Evolutionary conservation across 495 filamentous ascomycete genomes (phyloP).

Genomic region (Penicillium pancosmium): DNA sequence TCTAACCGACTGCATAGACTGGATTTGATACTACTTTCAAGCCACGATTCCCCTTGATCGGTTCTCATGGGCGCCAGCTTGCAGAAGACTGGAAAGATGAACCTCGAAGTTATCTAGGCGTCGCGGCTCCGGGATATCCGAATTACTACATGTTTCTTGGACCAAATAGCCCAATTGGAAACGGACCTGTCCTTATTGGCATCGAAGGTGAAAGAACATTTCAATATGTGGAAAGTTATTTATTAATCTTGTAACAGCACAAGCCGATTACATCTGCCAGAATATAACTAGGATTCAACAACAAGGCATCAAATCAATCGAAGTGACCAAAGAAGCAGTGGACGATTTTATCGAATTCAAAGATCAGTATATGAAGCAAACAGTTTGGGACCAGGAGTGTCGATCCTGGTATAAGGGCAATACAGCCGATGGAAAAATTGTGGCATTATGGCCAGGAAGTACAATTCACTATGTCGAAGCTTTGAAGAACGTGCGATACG

Average conservation of each 20-base stretch:
- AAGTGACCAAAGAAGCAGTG: constrained; percentile 26
- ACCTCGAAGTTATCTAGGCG: constrained; percentile 54
- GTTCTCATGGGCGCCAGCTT: constrained; percentile 44
- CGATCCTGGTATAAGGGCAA: constrained; percentile 46
- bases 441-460: constrained; percentile 32
- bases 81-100: constrained; percentile 45
- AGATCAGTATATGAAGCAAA: constrained; percentile 36
- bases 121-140: constrained; percentile 57
- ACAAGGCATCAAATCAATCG: constrained; percentile 12
- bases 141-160: constrained; percentile 58
- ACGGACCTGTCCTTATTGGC: constrained; percentile 17
- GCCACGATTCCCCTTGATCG: constrained; percentile 49
- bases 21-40: constrained; percentile 51
- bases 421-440: constrained; percentile 17
- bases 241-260: constrained; percentile 20
- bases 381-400: constrained; percentile 42
- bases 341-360: constrained; percentile 44
- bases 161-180: constrained; percentile 29
- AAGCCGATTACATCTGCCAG: constrained; percentile 31
- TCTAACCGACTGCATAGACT: constrained; percentile 22
- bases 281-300: constrained; percentile 14
- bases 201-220: constrained; percentile 9
- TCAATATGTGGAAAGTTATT: not conserved
- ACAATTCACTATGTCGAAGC: constrained; percentile 55
- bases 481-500: constrained; percentile 41